These are phyloP conservation scores for Diaporthe australafricana DNA, from an alignment of 2,329 filamentous ascomycete species.

Conservation along the genomic window DNA sequence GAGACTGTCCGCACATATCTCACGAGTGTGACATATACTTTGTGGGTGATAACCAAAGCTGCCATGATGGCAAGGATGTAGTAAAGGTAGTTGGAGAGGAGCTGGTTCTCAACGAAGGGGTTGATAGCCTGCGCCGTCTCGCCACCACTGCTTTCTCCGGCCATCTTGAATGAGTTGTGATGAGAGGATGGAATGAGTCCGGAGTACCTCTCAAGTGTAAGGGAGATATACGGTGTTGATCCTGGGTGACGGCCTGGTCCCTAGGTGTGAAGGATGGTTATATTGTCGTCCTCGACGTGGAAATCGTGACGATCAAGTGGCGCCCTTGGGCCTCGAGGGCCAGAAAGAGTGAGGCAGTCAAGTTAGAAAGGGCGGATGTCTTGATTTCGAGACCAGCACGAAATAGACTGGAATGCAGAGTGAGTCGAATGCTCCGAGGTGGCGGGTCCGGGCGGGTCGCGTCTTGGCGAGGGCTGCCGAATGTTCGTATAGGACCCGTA, in stretches of 20 bases:
- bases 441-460: slow-evolving; percentile 23
- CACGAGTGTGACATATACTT: slow-evolving; percentile 68
- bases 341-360: slow-evolving; percentile 4
- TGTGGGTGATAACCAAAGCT: slow-evolving; percentile 74
- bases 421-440: slow-evolving; percentile 6
- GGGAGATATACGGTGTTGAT: not conserved
- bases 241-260: slow-evolving; percentile 20
- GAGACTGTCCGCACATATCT: slow-evolving; percentile 79
- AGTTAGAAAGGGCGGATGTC: slow-evolving; percentile 31
- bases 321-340: slow-evolving; percentile 11
- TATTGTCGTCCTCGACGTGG: not conserved
- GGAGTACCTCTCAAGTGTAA: not conserved
- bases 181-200: not conserved
- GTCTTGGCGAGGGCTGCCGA: not conserved
- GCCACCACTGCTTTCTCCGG: slow-evolving; percentile 35
- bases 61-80: slow-evolving; percentile 74
- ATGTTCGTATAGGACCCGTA: not conserved
- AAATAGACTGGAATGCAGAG: slow-evolving; percentile 34
- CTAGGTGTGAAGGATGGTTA: slow-evolving; percentile 6
- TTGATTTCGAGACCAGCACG: slow-evolving; percentile 36
- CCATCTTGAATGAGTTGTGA: slow-evolving; percentile 32
- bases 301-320: not conserved
- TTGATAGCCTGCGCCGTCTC: slow-evolving; percentile 44
- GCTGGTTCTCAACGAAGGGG: slow-evolving; percentile 59
- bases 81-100: slow-evolving; percentile 70